Conservation (phyloP, 129 eudicot species). For the Artemisia tridentata region DNA sequence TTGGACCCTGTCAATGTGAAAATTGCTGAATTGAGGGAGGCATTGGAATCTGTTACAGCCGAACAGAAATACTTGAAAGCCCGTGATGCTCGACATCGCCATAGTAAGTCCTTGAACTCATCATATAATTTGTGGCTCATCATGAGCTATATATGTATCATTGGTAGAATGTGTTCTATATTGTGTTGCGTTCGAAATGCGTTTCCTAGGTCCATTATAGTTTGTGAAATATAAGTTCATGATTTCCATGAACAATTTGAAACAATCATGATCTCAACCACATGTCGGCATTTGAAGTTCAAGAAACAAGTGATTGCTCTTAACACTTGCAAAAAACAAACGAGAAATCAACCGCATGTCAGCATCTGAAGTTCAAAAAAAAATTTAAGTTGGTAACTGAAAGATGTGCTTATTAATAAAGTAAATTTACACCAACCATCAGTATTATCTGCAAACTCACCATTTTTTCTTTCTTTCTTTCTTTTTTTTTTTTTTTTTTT, state of each 20-base stretch:
- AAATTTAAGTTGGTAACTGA: no score
- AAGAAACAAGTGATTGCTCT: no score
- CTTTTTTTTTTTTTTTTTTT: no score
- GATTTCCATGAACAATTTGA: not conserved
- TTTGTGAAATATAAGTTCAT: not conserved
- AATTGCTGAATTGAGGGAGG: conserved; percentile 95
- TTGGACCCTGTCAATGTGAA: conserved; percentile 97
- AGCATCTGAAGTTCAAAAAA: no score
- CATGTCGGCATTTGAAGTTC: no score
- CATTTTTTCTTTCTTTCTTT: no score
- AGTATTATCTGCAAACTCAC: no score
- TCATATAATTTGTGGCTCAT: not conserved
- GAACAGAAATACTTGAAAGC: conserved; percentile 96
- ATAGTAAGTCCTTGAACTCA: conserved; percentile 53
- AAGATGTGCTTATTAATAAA: no score
- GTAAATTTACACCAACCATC: no score
- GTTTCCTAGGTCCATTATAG: not conserved
- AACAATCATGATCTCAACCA: not conserved
- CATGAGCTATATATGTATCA: not conserved
- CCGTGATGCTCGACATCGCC: conserved; percentile 94
- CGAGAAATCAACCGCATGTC: no score
- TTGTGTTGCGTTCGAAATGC: not conserved
- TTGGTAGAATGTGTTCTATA: not conserved
- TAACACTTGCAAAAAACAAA: no score
- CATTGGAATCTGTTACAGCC: conserved; percentile 83